Percentiles rank a stretch among this genome's conserved stretches.
phyloP scores from a whole-genome alignment of 106 monocot species.

The Apostasia shenzhenica region DNA sequence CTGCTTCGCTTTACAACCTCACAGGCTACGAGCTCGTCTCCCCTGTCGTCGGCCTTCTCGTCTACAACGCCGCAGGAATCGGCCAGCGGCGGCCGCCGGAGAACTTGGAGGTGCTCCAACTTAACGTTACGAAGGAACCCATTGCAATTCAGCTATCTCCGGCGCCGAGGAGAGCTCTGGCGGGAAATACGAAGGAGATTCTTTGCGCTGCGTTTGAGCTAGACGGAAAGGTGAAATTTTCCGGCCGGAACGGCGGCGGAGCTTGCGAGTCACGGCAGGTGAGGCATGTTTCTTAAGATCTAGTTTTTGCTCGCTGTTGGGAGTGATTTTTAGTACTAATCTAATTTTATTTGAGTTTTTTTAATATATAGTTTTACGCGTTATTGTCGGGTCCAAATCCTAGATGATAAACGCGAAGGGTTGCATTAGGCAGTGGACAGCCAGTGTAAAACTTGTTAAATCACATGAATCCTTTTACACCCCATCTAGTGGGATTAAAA shows the following conservation, averaged over 20 bases:
- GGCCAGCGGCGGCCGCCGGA: not conserved
- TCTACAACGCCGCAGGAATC: slow-evolving; percentile 26
- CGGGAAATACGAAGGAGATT: not conserved
- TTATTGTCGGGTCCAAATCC: too few species aligned
- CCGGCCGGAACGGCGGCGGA: slow-evolving; percentile 3
- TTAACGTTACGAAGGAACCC: slow-evolving; percentile 21
- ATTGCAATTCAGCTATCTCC: slow-evolving; percentile 40
- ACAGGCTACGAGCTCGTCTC: slow-evolving; percentile 35
- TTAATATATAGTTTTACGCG: too few species aligned
- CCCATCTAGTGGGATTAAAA: too few species aligned
- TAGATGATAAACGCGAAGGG: too few species aligned
- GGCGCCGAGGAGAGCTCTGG: not conserved
- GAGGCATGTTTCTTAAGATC: slow-evolving; percentile 11
- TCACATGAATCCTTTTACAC: too few species aligned
- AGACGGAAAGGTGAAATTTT: slow-evolving; percentile 32
- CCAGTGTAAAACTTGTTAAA: too few species aligned
- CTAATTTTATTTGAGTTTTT: too few species aligned
- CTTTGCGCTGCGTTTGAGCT: slow-evolving; percentile 33
- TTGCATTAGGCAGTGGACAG: too few species aligned
- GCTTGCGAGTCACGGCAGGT: slow-evolving; percentile 7
- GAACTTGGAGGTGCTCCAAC: slow-evolving; percentile 2
- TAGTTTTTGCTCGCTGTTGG: too few species aligned
- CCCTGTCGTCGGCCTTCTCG: slow-evolving; percentile 43
- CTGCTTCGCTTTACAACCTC: slow-evolving; percentile 21
- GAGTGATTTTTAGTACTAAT: too few species aligned